Percentiles rank a stretch among this genome's conserved stretches.
These are phyloP conservation scores for Aspergillus pseudoterreus DNA, from an alignment of 2,329 filamentous ascomycete species.

Conservation along the genomic window DNA sequence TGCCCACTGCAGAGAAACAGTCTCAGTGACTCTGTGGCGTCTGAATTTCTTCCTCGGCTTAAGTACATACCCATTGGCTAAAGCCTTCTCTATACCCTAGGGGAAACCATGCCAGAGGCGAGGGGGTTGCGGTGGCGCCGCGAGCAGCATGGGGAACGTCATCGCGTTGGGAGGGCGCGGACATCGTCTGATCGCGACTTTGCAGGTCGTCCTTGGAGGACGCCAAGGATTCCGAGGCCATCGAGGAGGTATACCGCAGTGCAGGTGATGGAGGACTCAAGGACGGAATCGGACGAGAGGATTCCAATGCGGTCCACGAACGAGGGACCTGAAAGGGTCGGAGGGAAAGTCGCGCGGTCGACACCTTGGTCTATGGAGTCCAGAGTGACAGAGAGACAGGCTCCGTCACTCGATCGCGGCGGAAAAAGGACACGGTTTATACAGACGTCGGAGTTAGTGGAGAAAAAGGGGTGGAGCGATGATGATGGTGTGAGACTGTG, in stretches of 20 bases:
- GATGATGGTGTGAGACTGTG: conserved; percentile 7
- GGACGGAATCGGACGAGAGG: conserved; percentile 9
- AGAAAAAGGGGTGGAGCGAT: conserved; percentile 5
- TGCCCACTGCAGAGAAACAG: conserved; percentile 63
- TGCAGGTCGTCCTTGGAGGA: conserved; percentile 26
- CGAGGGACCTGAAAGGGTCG: conserved; percentile 21
- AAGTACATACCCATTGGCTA: conserved; percentile 73
- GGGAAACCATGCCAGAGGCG: conserved; percentile 62
- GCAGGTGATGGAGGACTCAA: conserved; percentile 10
- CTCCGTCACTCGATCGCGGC: conserved; percentile 21
- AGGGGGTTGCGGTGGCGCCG: conserved; percentile 26
- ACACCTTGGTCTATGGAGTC: conserved; percentile 24
- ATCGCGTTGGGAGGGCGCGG: conserved; percentile 15
- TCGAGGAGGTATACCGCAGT: conserved; percentile 24
- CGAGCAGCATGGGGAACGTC: conserved; percentile 30
- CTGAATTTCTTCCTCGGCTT: conserved; percentile 2
- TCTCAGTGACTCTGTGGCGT: conserved; percentile 16
- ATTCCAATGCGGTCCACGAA: conserved; percentile 22
- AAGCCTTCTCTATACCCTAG: conserved; percentile 88
- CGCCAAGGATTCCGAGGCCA: conserved; percentile 36
- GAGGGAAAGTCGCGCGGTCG: conserved; percentile 19
- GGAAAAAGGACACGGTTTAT: neutral
- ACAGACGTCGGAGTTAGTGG: conserved; percentile 2
- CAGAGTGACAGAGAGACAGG: conserved; percentile 18
- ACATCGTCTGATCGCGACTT: conserved; percentile 16